phyloP scores from a whole-genome alignment of 495 filamentous ascomycete genomes.

The Rhypophila decipiens region DNA sequence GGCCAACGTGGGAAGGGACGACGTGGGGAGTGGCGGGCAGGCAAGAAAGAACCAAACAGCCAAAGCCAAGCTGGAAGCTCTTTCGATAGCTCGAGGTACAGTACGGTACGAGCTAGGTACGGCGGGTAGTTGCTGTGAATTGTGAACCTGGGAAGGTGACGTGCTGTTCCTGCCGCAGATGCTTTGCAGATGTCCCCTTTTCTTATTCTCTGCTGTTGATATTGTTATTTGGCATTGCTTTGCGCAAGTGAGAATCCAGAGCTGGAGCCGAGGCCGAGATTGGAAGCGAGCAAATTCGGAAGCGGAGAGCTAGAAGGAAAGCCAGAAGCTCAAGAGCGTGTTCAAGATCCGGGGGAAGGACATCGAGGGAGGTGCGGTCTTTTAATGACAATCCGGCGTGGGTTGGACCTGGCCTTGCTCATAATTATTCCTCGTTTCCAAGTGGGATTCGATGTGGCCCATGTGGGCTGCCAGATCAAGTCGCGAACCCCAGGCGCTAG shows the following conservation, averaged over 20 bases:
- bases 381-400: conserved; percentile 24
- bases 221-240: not conserved
- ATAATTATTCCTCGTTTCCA: conserved; percentile 7
- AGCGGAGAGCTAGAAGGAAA: not conserved
- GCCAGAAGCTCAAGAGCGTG: conserved; percentile 14
- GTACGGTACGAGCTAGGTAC: not conserved
- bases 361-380: conserved; percentile 21
- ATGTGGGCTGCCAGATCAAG: conserved; percentile 7
- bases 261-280: not conserved
- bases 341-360: conserved; percentile 16
- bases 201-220: not conserved
- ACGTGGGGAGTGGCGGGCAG: not conserved
- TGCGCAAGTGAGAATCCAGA: not conserved
- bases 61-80: too few species aligned
- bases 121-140: too few species aligned
- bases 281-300: not conserved
- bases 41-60: too few species aligned
- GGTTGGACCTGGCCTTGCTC: conserved; percentile 10
- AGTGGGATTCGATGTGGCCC: conserved; percentile 13
- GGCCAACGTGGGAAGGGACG: not conserved
- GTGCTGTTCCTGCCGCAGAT: too few species aligned
- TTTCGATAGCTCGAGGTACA: too few species aligned
- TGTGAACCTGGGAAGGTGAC: too few species aligned
- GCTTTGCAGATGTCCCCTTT: too few species aligned
- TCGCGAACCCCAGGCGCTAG: conserved; percentile 20